Percentiles rank a stretch among this genome's conserved stretches.
phyloP scores from a whole-genome alignment of 352 stramenopile species.

The Globisporangium uncinulatum region DNA sequence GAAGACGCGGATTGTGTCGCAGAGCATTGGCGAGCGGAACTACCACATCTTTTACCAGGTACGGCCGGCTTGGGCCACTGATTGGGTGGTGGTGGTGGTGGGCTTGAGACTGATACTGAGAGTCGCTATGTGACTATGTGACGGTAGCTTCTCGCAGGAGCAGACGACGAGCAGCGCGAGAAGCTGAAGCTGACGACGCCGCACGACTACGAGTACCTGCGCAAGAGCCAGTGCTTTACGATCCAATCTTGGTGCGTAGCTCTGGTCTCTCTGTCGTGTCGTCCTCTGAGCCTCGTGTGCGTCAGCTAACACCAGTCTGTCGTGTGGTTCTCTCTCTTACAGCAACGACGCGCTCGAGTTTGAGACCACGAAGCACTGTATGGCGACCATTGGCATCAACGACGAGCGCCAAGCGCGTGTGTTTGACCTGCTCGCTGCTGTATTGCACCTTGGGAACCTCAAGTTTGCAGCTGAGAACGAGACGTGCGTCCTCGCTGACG shows the following conservation, averaged over 20 bases:
- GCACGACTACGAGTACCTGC: conserved; percentile 84
- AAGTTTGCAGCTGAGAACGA: conserved; percentile 84
- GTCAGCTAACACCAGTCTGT: background rate
- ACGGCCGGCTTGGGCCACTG: conserved; percentile 6
- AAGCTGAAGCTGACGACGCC: conserved; percentile 68
- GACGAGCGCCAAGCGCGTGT: conserved; percentile 72
- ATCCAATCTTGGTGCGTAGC: conserved; percentile 52
- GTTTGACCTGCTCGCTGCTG: conserved; percentile 82
- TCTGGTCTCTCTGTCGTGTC: background rate
- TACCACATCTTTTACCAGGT: conserved; percentile 98
- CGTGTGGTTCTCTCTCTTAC: background rate
- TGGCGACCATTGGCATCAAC: conserved; percentile 86
- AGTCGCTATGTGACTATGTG: background rate
- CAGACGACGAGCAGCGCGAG: conserved; percentile 58
- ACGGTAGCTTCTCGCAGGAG: conserved; percentile 63
- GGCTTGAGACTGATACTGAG: conserved; percentile 1
- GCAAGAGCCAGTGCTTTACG: conserved; percentile 83
- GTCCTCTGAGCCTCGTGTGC: background rate
- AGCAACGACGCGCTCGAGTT: conserved; percentile 81
- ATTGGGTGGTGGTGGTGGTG: background rate
- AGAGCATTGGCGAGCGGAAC: conserved; percentile 91
- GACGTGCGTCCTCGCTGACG: conserved; percentile 51
- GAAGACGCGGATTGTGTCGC: conserved; percentile 88
- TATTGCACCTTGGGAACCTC: conserved; percentile 87
- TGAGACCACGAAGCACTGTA: conserved; percentile 72